Evolutionary conservation across 192 early-diverging fungal genomes (phyloP).

Genomic region (Chytriomyces confervae): DNA sequence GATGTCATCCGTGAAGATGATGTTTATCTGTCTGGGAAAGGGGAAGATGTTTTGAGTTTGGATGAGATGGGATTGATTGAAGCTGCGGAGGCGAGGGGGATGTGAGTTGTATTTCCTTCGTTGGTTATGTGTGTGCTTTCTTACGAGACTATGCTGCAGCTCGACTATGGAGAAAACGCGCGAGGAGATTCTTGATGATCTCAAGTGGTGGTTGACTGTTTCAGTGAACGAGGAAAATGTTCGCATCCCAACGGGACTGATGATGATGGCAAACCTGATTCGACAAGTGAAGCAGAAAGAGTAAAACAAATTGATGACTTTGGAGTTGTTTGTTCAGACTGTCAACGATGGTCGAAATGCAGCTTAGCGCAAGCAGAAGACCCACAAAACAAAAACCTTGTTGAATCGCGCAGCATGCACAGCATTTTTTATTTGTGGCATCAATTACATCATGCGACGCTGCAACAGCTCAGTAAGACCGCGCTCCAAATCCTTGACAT

Average conservation of each 20-base stretch:
- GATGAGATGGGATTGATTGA: background rate
- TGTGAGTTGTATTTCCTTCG: constrained; percentile 3
- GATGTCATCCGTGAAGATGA: constrained; percentile 21
- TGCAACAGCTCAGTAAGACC: constrained; percentile 43
- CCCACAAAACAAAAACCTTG: background rate
- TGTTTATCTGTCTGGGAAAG: constrained; percentile 13
- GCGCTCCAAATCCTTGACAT: constrained; percentile 57
- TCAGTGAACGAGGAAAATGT: constrained; percentile 23
- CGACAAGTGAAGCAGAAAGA: constrained; percentile 4
- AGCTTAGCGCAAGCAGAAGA: background rate
- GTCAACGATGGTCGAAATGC: background rate
- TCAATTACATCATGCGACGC: constrained; percentile 27
- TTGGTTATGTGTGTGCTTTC: background rate
- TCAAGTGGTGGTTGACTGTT: constrained; percentile 6
- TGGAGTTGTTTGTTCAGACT: background rate
- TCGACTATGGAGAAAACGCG: constrained; percentile 17
- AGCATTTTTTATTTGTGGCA: background rate
- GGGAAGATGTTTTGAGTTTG: background rate
- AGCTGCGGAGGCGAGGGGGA: constrained; percentile 30
- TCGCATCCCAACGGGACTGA: constrained; percentile 7
- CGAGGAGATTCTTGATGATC: background rate
- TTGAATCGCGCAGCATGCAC: background rate
- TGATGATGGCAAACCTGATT: constrained; percentile 10
- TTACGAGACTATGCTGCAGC: background rate
- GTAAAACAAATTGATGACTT: background rate